Evolutionary conservation across 2,329 filamentous ascomycete genomes (phyloP), one percentile per base, ranked within the genome.

Genomic region (Colletotrichum sp.): DNA sequence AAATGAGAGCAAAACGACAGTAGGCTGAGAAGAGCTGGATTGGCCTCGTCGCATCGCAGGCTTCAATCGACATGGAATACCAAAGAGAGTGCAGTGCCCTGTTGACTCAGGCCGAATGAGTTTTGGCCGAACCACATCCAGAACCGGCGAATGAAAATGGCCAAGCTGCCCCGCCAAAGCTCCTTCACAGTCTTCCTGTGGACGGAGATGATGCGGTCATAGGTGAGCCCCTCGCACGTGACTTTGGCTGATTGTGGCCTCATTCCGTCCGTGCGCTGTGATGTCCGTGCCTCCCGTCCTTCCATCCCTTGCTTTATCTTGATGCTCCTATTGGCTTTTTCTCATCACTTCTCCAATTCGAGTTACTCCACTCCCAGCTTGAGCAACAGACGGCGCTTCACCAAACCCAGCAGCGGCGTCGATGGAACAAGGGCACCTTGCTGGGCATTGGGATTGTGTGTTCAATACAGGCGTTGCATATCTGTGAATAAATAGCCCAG

Each of bases 31-130:
- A 56, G 28, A n/a, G 8, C 30, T 5, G 52, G 32, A 43, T 43
- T 21, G 64, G 43, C 64, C 34, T 43, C 34, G 32, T 66, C 61
- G 72, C 58, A 71, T 71, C 52, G 52, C 61, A 66, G 34, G 48
- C 60, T 34, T 30, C 43, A 67, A 38, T 16, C 34, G n/a, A 24
- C 34, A 34, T n/a, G 16, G 58, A 24, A 34, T 48, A 48, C 10
- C n/a, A 61, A 30, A 34, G 12, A 21, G 18, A n/a, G 28, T 13
- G 56, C 18, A 62, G 60, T 24, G 32, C 32, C 32, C 24, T 52
- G 56, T 76, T 73, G 73, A 76, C 73, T 76, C 73, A 76, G 73
- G 73, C 73, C 73, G 73, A 69, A 36, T 56, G 24, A 67, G 71
- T 72, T 67, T 64, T 66, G 38, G 62, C 60, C 21, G 52, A 61